phyloP scores from a whole-genome alignment of 2,329 filamentous ascomycete species.

The Hymenoscyphus fraxineus region DNA sequence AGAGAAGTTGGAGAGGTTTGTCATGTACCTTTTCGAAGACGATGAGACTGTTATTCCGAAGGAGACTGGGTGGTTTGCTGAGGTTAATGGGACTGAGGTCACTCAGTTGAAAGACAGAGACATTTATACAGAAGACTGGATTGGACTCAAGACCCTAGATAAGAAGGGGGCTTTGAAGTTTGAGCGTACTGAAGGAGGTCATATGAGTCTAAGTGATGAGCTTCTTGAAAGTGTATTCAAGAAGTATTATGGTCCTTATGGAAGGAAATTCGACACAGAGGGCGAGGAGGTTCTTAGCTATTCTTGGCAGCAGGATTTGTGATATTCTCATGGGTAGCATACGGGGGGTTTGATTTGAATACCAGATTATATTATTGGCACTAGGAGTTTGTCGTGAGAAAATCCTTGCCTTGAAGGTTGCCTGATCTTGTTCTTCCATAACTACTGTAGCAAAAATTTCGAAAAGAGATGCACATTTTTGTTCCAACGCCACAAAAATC shows the following conservation, averaged over 20 bases:
- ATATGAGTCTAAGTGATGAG: constrained; percentile 75
- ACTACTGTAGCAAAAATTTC: neutral
- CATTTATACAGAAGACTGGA: constrained; percentile 89
- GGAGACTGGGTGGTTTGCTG: constrained; percentile 86
- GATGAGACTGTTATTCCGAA: constrained; percentile 86
- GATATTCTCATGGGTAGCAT: neutral
- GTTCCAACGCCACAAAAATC: neutral
- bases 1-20: constrained; percentile 67
- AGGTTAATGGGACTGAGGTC: constrained; percentile 69
- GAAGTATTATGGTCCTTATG: constrained; percentile 41
- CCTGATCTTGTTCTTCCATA: constrained; percentile 3
- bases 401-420: neutral
- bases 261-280: constrained; percentile 26
- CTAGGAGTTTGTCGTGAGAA: neutral
- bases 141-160: constrained; percentile 78
- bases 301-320: constrained; percentile 3
- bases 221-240: constrained; percentile 47
- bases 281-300: neutral
- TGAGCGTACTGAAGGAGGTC: constrained; percentile 66
- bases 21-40: constrained; percentile 85
- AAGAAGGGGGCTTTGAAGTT: constrained; percentile 76
- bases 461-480: constrained; percentile 5
- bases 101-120: constrained; percentile 64
- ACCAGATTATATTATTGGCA: neutral
- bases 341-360: neutral